Evolutionary conservation across 116 monocot genomes (phyloP), one percentile per base, ranked within the genome.

Genomic region (Phalaenopsis hybrid): DNA sequence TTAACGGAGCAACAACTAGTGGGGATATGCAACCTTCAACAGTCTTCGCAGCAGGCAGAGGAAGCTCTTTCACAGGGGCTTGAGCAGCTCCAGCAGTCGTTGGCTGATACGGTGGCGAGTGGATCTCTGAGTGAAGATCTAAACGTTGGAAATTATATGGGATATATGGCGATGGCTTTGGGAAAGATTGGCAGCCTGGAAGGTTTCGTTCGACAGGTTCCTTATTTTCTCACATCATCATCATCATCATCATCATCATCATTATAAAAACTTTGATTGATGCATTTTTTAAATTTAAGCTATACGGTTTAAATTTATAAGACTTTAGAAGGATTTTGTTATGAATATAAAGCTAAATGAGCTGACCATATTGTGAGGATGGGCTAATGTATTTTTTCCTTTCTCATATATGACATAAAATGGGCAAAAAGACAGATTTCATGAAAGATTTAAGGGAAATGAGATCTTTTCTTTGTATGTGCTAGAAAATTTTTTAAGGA

Each of bases 1-100:
- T 73, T 95, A 70, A 98, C 98, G 48, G 98, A 98, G 58, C 95
- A 93, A 44, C 95, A 98, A 50, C 37, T 92, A 12, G 44, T 90
- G 67, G 95, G 89, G 44, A 90, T 98, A 8, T 95, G 82, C 77
- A 89, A 45, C 81, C 94, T 98, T 17, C 93, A 93, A 81, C 95
- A 93, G 33, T 95, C 94, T 16, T 93, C 90, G 7, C 93, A 93
- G 37, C 93, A 98, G 76, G 98, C 98, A 20, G 98, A 98, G 86
- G 95, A 98, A 76, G 93, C 95, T 2, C 93, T 98, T n/a, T 90
- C 98, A 1, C 93, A 95, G 82, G 98, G 95, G 2, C 78, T 94
- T 16, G 95, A 95, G 76, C 92, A 94, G 83, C 92, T 98, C 57
- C 90, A 90, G 44, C 92, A 90, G 28, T 94, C 97, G 11, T 78